phyloP scores from a whole-genome alignment of 1,284 basidiomycete genomes.

The Rhodofomes roseus region DNA sequence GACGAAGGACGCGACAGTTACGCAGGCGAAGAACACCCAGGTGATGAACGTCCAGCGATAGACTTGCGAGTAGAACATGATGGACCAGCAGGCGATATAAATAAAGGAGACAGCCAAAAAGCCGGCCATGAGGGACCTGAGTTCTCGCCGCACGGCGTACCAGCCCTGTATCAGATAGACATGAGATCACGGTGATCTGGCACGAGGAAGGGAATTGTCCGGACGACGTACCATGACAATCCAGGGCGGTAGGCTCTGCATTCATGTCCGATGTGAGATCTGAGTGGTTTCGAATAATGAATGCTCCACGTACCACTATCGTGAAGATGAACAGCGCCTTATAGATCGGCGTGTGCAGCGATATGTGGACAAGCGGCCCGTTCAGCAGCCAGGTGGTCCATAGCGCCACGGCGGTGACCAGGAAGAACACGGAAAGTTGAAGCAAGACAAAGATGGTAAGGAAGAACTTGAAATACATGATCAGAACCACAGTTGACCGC shows the following conservation, averaged over 20 bases:
- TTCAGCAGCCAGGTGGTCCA: slow-evolving; percentile 53
- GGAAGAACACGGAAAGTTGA: slow-evolving; percentile 52
- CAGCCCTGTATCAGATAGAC: slow-evolving; percentile 38
- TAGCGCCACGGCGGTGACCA: slow-evolving; percentile 46
- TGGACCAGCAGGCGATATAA: slow-evolving; percentile 39
- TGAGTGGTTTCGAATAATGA: not conserved
- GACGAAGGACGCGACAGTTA: slow-evolving; percentile 43
- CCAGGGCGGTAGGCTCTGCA: slow-evolving; percentile 49
- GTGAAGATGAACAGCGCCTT: slow-evolving; percentile 42
- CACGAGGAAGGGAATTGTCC: not conserved
- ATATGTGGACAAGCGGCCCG: slow-evolving; percentile 41
- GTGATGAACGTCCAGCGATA: slow-evolving; percentile 54
- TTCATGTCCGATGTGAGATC: not conserved
- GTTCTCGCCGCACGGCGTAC: slow-evolving; percentile 47
- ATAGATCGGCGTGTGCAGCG: slow-evolving; percentile 39
- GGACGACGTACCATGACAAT: slow-evolving; percentile 30
- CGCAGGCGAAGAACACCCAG: slow-evolving; percentile 52
- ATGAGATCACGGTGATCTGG: not conserved
- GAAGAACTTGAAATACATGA: slow-evolving; percentile 38
- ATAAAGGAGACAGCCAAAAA: slow-evolving; percentile 41
- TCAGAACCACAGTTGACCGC: not conserved
- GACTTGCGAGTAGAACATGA: slow-evolving; percentile 51
- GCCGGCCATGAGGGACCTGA: slow-evolving; percentile 35
- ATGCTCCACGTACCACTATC: slow-evolving; percentile 33
- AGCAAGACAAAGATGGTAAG: slow-evolving; percentile 53